Evolutionary conservation across 1,139 yeast genomes (phyloP), one percentile per base, ranked within the genome.

Genomic region (Candida labiduridarum): DNA sequence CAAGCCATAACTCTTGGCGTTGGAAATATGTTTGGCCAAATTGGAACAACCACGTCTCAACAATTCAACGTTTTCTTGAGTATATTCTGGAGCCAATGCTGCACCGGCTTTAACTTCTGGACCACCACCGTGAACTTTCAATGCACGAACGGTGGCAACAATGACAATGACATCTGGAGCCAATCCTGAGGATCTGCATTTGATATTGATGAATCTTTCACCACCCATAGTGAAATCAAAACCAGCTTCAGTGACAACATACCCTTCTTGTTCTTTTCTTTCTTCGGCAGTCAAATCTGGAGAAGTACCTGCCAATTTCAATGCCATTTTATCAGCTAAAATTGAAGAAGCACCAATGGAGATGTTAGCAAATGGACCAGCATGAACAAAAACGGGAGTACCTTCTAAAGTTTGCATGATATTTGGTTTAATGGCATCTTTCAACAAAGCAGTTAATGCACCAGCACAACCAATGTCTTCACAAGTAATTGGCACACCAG

Each of bases 181-280:
- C 57, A 92, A 80, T 2, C 97, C 98, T 8, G 96, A 87, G 30
- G 96, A 83, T 68, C 99, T 85, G 74, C 97, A 91, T 76, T 94
- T 94, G 74, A 94, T 94, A 78, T 94, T 92, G 72, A 92, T 83
- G 76, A 94, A 94, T 69, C 98, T 83, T 76, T 94, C 99, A 67
- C 98, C 98, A 67, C 99, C 99, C 97, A 94, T 94, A 49, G 98
- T 94, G 80, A 94, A 92, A 71, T 94, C 99, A 76, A 94, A 94
- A 54, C 98, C 99, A 35, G 98, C 98, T 71, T 92, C 98, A 47
- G 98, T 92, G 51, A 92, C 92, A 53, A 92, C 98, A 66, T 85
- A 92, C 59, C 98, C 98, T 59, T 87, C 83, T 66, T 86, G 84
- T 60, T 80, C 79, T 54, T 68, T 67, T 64, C 81, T 81, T 56